These are phyloP conservation scores for Tuber magnatum DNA, from an alignment of 495 filamentous ascomycete genomes.

Conservation along the genomic window DNA sequence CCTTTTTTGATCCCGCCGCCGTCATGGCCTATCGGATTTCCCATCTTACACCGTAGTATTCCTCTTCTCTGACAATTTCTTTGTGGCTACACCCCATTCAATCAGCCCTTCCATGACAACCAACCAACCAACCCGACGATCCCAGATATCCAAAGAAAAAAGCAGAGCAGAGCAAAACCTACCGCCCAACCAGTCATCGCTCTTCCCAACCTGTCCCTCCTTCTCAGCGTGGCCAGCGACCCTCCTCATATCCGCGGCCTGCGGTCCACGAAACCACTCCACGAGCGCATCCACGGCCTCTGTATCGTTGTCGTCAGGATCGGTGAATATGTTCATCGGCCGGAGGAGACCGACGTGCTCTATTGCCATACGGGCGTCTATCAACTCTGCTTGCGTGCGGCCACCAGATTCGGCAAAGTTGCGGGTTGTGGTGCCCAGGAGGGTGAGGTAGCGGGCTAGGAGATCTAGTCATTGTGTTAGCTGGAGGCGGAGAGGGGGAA, in stretches of 20 bases:
- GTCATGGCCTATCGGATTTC: background rate
- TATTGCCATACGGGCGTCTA: slow-evolving; percentile 36
- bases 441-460: slow-evolving; percentile 35
- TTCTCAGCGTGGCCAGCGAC: slow-evolving; percentile 28
- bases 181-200: slow-evolving; percentile 36
- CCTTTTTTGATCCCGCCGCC: background rate
- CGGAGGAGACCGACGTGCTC: slow-evolving; percentile 39
- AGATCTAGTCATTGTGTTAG: slow-evolving; percentile 27
- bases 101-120: slow-evolving; percentile 1
- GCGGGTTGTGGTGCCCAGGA: slow-evolving; percentile 37
- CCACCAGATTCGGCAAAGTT: slow-evolving; percentile 35
- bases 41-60: slow-evolving; percentile 1
- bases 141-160: background rate
- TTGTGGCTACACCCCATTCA: slow-evolving; percentile 22
- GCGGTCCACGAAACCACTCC: slow-evolving; percentile 36
- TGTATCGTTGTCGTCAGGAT: slow-evolving; percentile 36
- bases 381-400: slow-evolving; percentile 32
- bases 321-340: slow-evolving; percentile 35
- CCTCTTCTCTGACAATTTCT: slow-evolving; percentile 33
- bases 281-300: slow-evolving; percentile 37
- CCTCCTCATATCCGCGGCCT: slow-evolving; percentile 38
- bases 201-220: slow-evolving; percentile 22
- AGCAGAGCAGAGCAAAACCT: slow-evolving; percentile 6
- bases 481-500: background rate
- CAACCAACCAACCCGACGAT: background rate